These are phyloP conservation scores for Syzygium oleosum DNA, from an alignment of 345 rosid genomes.

Conservation along the genomic window DNA sequence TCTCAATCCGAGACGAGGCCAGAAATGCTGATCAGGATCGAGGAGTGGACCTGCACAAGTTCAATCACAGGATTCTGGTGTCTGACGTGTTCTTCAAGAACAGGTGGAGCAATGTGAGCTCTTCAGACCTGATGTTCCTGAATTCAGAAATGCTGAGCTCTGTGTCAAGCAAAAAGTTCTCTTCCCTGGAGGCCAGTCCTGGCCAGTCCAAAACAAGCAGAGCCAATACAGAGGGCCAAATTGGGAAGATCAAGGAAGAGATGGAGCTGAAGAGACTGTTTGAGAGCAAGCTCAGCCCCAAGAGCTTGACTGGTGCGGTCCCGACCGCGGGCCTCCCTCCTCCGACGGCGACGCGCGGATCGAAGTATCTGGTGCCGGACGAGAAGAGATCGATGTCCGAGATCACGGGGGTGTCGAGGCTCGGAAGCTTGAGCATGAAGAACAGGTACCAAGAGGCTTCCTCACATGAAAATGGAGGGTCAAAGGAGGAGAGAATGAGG, in stretches of 20 bases:
- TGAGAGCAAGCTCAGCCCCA: constrained; percentile 18
- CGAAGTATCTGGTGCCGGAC: constrained; percentile 14
- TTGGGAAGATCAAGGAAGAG: constrained; percentile 40
- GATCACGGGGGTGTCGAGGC: constrained; percentile 56
- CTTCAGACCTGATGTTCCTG: constrained; percentile 67
- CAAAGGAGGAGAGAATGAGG: constrained; percentile 35
- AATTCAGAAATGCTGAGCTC: constrained; percentile 56
- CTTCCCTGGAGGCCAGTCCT: constrained; percentile 5
- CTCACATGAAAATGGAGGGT: constrained; percentile 4
- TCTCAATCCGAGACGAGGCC: background rate
- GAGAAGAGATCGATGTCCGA: constrained; percentile 72
- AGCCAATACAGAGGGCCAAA: constrained; percentile 7
- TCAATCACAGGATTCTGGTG: constrained; percentile 54
- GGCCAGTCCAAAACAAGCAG: background rate
- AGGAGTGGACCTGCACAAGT: constrained; percentile 28
- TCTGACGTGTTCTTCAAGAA: constrained; percentile 60
- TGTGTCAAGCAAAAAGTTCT: constrained; percentile 43
- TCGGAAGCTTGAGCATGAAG: constrained; percentile 13
- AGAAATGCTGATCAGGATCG: constrained; percentile 6
- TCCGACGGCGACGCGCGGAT: background rate
- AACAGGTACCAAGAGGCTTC: constrained; percentile 13
- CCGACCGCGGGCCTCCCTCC: constrained; percentile 11
- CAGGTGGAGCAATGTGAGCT: constrained; percentile 79
- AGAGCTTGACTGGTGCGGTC: background rate
- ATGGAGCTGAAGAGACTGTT: constrained; percentile 54